Conservation (phyloP, 2,329 filamentous ascomycete species). For the Talaromyces funiculosus region DNA sequence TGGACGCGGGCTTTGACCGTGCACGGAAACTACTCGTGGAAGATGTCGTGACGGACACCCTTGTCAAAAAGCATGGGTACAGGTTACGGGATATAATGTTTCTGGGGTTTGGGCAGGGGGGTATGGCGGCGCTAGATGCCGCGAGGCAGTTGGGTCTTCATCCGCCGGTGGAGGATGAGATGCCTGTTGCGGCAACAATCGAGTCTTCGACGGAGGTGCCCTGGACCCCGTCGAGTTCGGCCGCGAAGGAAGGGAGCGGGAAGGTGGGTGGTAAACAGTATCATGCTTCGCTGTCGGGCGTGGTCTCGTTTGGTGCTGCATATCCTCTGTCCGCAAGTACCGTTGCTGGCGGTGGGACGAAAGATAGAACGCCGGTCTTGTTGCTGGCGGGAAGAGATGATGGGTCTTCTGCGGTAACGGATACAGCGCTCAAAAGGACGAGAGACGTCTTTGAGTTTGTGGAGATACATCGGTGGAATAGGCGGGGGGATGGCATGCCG, state of each 20-base stretch:
- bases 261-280: not conserved
- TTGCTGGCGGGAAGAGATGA: slow-evolving; percentile 36
- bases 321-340: slow-evolving; percentile 32
- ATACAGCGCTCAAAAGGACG: slow-evolving; percentile 58
- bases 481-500: slow-evolving; percentile 76
- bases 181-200: not conserved
- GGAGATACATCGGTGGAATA: slow-evolving; percentile 63
- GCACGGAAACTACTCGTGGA: slow-evolving; percentile 45
- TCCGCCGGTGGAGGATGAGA: slow-evolving; percentile 3
- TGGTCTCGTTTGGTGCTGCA: slow-evolving; percentile 40
- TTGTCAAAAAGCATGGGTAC: slow-evolving; percentile 57
- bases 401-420: slow-evolving; percentile 49
- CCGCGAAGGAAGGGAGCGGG: not conserved
- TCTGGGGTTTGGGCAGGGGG: slow-evolving; percentile 64
- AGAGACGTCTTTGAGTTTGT: slow-evolving; percentile 63
- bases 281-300: slow-evolving; percentile 28
- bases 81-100: slow-evolving; percentile 54
- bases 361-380: slow-evolving; percentile 38
- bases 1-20: slow-evolving; percentile 56
- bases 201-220: not conserved
- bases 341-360: slow-evolving; percentile 19
- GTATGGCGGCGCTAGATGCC: slow-evolving; percentile 55
- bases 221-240: not conserved
- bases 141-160: slow-evolving; percentile 40
- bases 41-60: slow-evolving; percentile 47